These are phyloP conservation scores for Xylariales sp. DNA, from an alignment of 2,329 filamentous ascomycete genomes.

Conservation along the genomic window DNA sequence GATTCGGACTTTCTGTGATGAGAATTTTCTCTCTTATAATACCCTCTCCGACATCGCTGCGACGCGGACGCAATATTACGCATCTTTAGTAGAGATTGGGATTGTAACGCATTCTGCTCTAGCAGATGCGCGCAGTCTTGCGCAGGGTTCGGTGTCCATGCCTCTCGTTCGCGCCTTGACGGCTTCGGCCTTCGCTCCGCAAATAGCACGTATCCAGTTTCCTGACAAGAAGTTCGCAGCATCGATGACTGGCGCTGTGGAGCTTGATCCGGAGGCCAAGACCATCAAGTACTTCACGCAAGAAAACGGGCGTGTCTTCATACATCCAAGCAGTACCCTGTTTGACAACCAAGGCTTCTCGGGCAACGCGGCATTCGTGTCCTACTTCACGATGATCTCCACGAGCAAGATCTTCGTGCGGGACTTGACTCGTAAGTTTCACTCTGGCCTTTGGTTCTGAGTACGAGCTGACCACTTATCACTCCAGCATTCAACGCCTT, in stretches of 20 bases:
- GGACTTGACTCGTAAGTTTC: slow-evolving; percentile 74
- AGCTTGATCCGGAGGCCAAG: slow-evolving; percentile 85
- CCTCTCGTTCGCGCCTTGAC: slow-evolving; percentile 64
- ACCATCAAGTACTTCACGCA: slow-evolving; percentile 91
- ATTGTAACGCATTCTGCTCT: slow-evolving; percentile 51
- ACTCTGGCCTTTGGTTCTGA: neutral
- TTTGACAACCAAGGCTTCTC: slow-evolving; percentile 80
- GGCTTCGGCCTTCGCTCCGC: slow-evolving; percentile 72
- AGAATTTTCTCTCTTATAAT: slow-evolving; percentile 78
- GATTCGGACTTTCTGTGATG: slow-evolving; percentile 72
- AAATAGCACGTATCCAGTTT: slow-evolving; percentile 87
- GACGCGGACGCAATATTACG: slow-evolving; percentile 79
- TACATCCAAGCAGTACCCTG: slow-evolving; percentile 83
- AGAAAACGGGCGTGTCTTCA: slow-evolving; percentile 81
- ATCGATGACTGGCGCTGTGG: slow-evolving; percentile 82
- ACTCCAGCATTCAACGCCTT: slow-evolving; percentile 79
- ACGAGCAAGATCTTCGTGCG: slow-evolving; percentile 90
- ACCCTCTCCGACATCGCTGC: slow-evolving; percentile 85
- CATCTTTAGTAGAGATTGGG: slow-evolving; percentile 79
- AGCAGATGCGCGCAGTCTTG: neutral
- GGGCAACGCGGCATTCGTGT: slow-evolving; percentile 70
- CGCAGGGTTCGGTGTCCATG: slow-evolving; percentile 22
- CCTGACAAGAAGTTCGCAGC: slow-evolving; percentile 93
- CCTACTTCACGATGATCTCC: slow-evolving; percentile 87
- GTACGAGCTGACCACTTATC: no score